Conservation (phyloP, 306 rosid species). For the Gastrolobium villosum region DNA sequence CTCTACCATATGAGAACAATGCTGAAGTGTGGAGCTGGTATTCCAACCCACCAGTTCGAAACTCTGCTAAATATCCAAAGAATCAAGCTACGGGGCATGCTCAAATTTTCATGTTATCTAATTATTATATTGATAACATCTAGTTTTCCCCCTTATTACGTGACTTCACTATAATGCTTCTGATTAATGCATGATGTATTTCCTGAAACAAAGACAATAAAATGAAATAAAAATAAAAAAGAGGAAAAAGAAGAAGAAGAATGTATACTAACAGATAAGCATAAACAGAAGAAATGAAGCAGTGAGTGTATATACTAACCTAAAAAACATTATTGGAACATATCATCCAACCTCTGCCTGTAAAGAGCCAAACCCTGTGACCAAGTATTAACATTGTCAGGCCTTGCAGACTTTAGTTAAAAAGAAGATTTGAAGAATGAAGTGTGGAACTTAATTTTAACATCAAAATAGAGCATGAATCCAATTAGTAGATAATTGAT, state of each 20-base stretch:
- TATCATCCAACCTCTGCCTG: slow-evolving; percentile 48
- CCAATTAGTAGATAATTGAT: not conserved
- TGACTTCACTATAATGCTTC: not conserved
- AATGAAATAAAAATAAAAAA: not conserved
- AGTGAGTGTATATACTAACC: not conserved
- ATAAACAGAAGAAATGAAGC: not conserved
- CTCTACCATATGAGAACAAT: not conserved
- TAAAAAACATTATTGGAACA: slow-evolving; percentile 23
- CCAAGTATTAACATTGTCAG: slow-evolving; percentile 15
- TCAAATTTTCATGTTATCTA: slow-evolving; percentile 12
- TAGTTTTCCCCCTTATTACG: not conserved
- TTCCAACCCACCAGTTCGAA: slow-evolving; percentile 13
- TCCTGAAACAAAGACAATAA: slow-evolving; percentile 34
- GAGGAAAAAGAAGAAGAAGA: too few relatives aligned
- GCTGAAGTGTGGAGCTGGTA: too few relatives aligned
- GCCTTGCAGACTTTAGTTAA: slow-evolving; percentile 20
- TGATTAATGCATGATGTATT: slow-evolving; percentile 2
- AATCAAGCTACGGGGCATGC: not conserved
- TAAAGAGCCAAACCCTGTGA: slow-evolving; percentile 51
- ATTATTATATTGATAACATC: not conserved
- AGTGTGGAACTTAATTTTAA: not conserved
- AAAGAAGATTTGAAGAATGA: not conserved
- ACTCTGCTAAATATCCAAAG: slow-evolving; percentile 6
- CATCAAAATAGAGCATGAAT: not conserved
- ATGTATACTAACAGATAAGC: slow-evolving; percentile 3